Conservation (phyloP, 306 rosid genomes). For the Cotoneaster glaucophyllus region DNA sequence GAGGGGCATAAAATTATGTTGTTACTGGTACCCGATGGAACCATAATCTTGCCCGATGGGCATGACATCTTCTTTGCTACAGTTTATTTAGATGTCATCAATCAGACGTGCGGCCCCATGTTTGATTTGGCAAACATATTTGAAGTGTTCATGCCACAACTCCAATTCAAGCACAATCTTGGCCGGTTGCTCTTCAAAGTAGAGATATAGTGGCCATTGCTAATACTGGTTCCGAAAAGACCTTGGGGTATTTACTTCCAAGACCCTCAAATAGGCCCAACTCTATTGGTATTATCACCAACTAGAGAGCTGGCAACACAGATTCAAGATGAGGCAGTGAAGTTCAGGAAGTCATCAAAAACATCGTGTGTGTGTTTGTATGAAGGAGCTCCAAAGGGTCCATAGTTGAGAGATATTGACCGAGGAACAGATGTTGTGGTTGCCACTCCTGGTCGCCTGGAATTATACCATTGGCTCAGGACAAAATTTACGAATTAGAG, state of each 20-base stretch:
- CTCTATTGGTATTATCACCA: conserved; percentile 82
- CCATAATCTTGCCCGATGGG: too few relatives aligned
- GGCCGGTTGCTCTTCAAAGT: conserved; percentile 96
- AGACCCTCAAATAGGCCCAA: conserved; percentile 77
- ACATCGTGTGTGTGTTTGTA: conserved; percentile 89
- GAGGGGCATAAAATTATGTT: too few relatives aligned
- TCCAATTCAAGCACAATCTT: conserved; percentile 99
- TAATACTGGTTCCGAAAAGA: conserved; percentile 96
- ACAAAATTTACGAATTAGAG: too few relatives aligned
- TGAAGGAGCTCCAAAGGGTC: conserved; percentile 99
- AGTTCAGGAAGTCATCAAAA: conserved; percentile 82
- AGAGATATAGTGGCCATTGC: conserved; percentile 98
- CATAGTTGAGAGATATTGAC: conserved; percentile 89
- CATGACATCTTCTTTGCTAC: too few relatives aligned
- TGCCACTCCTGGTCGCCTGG: conserved; percentile 98
- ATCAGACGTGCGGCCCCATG: too few relatives aligned
- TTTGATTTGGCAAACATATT: too few relatives aligned
- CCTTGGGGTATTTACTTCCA: conserved; percentile 91
- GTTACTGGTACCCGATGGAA: too few relatives aligned
- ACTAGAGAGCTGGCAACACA: conserved; percentile 98
- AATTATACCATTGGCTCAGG: too few relatives aligned
- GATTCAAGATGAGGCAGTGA: conserved; percentile 95
- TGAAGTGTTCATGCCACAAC: conserved; percentile 12
- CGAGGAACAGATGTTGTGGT: conserved; percentile 93
- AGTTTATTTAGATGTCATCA: too few relatives aligned